phyloP scores from a whole-genome alignment of 352 stramenopile genomes.

The Globisporangium acanthophoron region DNA sequence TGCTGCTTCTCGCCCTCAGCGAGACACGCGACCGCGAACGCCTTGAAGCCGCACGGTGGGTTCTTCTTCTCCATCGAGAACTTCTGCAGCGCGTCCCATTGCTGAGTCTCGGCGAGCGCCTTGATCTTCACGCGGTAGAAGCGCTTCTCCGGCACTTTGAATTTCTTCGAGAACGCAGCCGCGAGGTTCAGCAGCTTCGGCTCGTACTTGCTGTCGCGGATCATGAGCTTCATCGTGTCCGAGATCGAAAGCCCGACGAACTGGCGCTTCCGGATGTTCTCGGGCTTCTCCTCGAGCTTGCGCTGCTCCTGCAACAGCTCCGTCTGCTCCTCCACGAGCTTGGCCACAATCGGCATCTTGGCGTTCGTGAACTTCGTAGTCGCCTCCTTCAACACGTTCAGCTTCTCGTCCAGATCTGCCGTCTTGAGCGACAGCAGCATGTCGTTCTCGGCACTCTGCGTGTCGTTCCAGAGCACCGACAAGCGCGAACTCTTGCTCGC shows the following conservation, averaged over 20 bases:
- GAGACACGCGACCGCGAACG: slow-evolving; percentile 75
- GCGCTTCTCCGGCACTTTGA: slow-evolving; percentile 89
- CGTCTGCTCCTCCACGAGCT: slow-evolving; percentile 82
- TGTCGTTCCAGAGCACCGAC: slow-evolving; percentile 56
- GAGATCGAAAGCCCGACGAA: slow-evolving; percentile 83
- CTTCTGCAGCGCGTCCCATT: slow-evolving; percentile 87
- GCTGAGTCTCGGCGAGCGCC: slow-evolving; percentile 70
- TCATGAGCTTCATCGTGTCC: slow-evolving; percentile 80
- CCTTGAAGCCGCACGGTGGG: slow-evolving; percentile 80
- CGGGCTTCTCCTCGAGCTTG: slow-evolving; percentile 74
- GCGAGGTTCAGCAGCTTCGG: slow-evolving; percentile 68
- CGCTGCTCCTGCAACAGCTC: slow-evolving; percentile 84
- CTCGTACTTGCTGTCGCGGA: slow-evolving; percentile 78
- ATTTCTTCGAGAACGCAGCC: slow-evolving; percentile 76
- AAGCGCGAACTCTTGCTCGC: slow-evolving; percentile 58
- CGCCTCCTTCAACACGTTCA: slow-evolving; percentile 59
- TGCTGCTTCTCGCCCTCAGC: slow-evolving; percentile 73
- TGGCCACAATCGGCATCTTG: slow-evolving; percentile 57
- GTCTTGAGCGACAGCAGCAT: slow-evolving; percentile 67
- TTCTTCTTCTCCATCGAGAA: slow-evolving; percentile 86
- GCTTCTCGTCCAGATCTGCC: slow-evolving; percentile 58
- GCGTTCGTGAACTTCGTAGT: slow-evolving; percentile 56
- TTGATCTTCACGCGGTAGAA: slow-evolving; percentile 91
- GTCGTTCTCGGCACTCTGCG: slow-evolving; percentile 65
- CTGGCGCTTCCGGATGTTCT: slow-evolving; percentile 75